Conservation (phyloP, 208 protist species). For the Trypanosoma cruzi region DNA sequence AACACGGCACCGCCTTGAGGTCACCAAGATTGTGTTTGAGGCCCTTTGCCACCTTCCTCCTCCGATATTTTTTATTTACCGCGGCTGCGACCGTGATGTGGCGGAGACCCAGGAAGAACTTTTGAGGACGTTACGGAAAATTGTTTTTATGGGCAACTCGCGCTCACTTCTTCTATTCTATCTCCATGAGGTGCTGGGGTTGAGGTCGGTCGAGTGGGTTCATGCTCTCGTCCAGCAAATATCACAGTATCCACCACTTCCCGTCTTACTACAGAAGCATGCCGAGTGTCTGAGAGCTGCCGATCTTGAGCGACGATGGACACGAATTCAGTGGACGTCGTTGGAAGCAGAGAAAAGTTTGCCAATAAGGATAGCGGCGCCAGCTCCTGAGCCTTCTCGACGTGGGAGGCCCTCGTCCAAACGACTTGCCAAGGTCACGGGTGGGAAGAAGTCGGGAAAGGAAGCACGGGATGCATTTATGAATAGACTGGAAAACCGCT, state of each 20-base stretch:
- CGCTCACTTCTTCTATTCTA: conserved; percentile 29
- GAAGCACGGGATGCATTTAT: conserved; percentile 15
- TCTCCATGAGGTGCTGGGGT: conserved; percentile 28
- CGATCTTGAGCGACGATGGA: neutral
- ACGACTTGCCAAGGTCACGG: neutral
- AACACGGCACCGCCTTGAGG: neutral
- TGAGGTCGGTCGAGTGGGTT: conserved; percentile 12
- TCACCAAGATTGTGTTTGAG: conserved; percentile 6
- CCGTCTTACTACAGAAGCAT: neutral
- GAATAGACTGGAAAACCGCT: conserved; percentile 2
- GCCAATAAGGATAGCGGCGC: neutral
- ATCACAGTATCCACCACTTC: conserved; percentile 7
- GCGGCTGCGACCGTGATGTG: neutral
- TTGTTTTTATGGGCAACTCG: neutral
- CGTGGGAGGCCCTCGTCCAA: neutral
- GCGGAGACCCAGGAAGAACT: conserved; percentile 6
- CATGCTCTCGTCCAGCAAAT: neutral
- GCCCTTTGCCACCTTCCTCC: conserved; percentile 15
- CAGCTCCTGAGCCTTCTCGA: neutral
- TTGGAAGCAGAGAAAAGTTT: neutral
- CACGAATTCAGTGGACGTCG: conserved; percentile 6
- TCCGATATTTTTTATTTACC: conserved; percentile 20
- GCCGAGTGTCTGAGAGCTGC: neutral
- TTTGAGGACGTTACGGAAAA: conserved; percentile 8
- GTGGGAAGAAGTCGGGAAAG: neutral